These are phyloP conservation scores for Termitomyces sp. DNA, from an alignment of 768 basidiomycete genomes.

Conservation along the genomic window DNA sequence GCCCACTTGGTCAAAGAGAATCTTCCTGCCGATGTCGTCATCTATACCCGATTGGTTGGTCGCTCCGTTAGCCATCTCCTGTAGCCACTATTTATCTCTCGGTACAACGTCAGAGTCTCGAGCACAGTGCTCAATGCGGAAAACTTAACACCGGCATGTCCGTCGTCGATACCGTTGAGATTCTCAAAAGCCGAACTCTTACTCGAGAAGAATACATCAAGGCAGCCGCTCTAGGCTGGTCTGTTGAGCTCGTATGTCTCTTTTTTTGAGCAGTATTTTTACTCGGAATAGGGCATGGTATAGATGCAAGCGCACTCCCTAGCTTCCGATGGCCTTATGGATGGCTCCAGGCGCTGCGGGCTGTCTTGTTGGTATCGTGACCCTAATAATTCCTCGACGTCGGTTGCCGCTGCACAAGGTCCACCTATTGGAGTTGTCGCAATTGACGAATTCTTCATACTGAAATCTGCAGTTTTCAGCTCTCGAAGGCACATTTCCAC, in stretches of 20 bases:
- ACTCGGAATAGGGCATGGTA: not conserved
- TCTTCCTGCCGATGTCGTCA: constrained; percentile 78
- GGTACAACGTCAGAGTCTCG: constrained; percentile 63
- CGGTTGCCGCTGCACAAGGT: constrained; percentile 9
- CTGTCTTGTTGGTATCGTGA: constrained; percentile 91
- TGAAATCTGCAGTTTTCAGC: constrained; percentile 90
- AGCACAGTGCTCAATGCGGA: constrained; percentile 91
- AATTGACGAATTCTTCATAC: constrained; percentile 95
- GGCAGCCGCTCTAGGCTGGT: constrained; percentile 89
- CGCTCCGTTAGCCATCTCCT: not conserved
- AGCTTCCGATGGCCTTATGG: constrained; percentile 97
- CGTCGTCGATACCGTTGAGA: constrained; percentile 88
- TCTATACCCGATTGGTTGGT: constrained; percentile 79
- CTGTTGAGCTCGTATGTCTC: constrained; percentile 78
- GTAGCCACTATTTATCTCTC: not conserved
- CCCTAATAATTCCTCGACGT: constrained; percentile 6
- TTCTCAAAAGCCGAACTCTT: constrained; percentile 66
- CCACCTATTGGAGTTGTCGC: constrained; percentile 71
- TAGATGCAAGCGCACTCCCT: constrained; percentile 98
- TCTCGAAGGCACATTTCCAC: constrained; percentile 86
- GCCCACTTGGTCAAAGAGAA: constrained; percentile 57
- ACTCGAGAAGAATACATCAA: constrained; percentile 84
- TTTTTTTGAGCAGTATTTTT: not conserved
- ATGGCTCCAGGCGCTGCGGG: constrained; percentile 84
- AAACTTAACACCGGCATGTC: constrained; percentile 95